Evolutionary conservation across 106 monocot species (phyloP).

Genomic region (Amphibolis antarctica): DNA sequence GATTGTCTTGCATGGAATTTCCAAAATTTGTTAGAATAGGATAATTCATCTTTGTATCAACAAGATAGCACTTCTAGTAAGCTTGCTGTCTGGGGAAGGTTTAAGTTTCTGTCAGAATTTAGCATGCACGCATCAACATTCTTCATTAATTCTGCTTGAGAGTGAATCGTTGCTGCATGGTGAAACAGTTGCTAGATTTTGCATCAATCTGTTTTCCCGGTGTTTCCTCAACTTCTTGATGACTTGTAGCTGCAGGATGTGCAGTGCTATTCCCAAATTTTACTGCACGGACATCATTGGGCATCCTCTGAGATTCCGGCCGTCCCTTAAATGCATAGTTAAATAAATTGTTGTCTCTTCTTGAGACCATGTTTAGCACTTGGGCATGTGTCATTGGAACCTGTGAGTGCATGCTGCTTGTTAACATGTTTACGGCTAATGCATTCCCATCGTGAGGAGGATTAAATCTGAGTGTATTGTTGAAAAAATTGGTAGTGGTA

Average conservation of each 20-base stretch:
- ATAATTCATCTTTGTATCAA: background rate
- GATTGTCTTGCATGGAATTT: background rate
- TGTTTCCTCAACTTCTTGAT: too few relatives aligned
- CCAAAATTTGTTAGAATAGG: background rate
- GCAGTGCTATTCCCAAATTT: too few relatives aligned
- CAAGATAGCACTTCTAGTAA: background rate
- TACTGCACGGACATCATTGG: too few relatives aligned
- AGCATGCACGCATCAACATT: too few relatives aligned
- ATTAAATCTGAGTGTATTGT: background rate
- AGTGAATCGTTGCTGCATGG: too few relatives aligned
- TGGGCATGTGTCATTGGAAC: constrained; percentile 20
- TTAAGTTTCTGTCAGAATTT: background rate
- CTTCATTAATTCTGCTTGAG: too few relatives aligned
- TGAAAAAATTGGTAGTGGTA: background rate
- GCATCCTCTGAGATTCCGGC: too few relatives aligned
- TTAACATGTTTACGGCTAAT: background rate
- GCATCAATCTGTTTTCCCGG: too few relatives aligned
- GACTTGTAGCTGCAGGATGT: too few relatives aligned
- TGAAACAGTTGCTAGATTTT: too few relatives aligned
- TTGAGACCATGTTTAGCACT: constrained; percentile 33
- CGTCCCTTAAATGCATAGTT: background rate
- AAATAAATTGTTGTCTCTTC: background rate
- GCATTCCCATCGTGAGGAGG: background rate
- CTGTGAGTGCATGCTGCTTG: background rate
- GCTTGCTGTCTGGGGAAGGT: background rate